Evolutionary conservation across 768 basidiomycete species (phyloP).

Genomic region (Amanita thiersii): DNA sequence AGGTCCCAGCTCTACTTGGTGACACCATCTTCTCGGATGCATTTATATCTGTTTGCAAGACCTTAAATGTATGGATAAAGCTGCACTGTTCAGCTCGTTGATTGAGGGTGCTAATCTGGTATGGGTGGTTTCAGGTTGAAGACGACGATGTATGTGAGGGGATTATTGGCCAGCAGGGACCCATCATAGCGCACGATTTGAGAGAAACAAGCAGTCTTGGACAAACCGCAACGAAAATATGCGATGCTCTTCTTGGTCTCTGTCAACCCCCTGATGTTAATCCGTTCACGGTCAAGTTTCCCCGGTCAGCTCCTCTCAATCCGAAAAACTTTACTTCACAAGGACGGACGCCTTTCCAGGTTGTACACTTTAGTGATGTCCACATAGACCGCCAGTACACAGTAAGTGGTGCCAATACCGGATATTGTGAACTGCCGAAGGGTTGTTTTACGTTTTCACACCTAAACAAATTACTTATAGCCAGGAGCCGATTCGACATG

Average conservation of each 20-base stretch:
- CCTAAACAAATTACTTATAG: constrained; percentile 21
- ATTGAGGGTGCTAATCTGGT: background rate
- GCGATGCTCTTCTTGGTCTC: constrained; percentile 45
- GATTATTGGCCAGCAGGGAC: constrained; percentile 39
- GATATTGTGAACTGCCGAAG: background rate
- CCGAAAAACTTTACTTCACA: constrained; percentile 25
- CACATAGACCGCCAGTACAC: constrained; percentile 53
- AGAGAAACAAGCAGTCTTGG: constrained; percentile 38
- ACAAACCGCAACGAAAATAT: constrained; percentile 44
- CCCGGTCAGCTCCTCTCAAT: constrained; percentile 28
- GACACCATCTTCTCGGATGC: constrained; percentile 39
- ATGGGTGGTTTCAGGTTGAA: constrained; percentile 27
- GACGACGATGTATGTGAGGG: constrained; percentile 55
- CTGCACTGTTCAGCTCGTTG: too few species aligned
- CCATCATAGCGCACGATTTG: constrained; percentile 49
- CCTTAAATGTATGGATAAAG: constrained; percentile 26
- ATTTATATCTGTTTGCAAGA: constrained; percentile 38
- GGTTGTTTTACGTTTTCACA: background rate
- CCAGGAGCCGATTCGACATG: constrained; percentile 42
- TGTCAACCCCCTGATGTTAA: constrained; percentile 43
- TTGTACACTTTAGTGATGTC: constrained; percentile 55
- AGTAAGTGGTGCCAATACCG: constrained; percentile 20
- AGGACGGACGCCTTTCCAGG: constrained; percentile 39
- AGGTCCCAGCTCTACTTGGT: constrained; percentile 38
- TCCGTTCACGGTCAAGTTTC: constrained; percentile 34